These are phyloP conservation scores for Knoxia roxburghii DNA, from an alignment of 257 asterid species.

Conservation along the genomic window DNA sequence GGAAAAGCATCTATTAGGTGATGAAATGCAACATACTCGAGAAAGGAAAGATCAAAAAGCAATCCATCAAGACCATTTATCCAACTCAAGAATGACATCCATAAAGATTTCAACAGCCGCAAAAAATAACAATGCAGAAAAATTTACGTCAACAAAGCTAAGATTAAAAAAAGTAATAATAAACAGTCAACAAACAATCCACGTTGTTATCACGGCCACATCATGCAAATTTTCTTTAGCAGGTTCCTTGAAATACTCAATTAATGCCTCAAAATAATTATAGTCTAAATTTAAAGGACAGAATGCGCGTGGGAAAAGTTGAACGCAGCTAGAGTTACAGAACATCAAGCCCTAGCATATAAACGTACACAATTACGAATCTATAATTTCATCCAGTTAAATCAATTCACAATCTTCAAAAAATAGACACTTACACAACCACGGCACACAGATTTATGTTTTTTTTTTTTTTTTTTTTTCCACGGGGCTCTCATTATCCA, in stretches of 20 bases:
- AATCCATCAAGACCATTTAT: background rate
- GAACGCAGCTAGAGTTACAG: too few species aligned
- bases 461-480: too few species aligned
- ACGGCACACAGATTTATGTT: background rate
- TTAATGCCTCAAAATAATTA: background rate
- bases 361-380: too few species aligned
- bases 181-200: background rate
- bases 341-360: background rate
- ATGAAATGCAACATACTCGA: background rate
- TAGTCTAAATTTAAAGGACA: background rate
- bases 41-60: background rate
- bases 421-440: background rate
- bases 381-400: background rate
- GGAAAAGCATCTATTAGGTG: background rate
- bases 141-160: too few species aligned
- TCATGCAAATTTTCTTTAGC: background rate
- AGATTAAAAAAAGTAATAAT: too few species aligned
- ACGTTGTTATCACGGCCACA: background rate
- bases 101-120: background rate
- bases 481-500: background rate
- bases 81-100: background rate
- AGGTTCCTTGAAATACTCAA: background rate
- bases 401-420: background rate
- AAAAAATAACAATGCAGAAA: background rate
- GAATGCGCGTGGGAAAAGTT: background rate